A percentile compares a stretch with the other conserved stretches of the same genome.
Conservation (phyloP, 2,329 filamentous ascomycete species). For the Stagonosporopsis rhizophila region DNA sequence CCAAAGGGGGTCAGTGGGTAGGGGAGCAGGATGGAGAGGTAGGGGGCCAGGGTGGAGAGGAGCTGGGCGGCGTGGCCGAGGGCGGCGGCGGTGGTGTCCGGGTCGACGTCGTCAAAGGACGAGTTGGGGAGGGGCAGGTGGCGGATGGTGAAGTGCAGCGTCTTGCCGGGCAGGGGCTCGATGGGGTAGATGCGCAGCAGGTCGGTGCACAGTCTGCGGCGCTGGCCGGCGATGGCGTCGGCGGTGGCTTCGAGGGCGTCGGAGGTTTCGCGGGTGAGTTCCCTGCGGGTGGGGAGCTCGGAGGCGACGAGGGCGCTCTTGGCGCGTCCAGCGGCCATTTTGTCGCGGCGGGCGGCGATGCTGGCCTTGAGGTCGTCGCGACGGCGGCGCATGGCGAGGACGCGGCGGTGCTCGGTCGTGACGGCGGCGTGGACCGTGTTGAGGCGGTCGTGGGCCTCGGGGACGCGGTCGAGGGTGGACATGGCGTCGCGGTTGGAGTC, state of each 20-base stretch:
- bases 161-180: constrained; percentile 65
- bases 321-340: constrained; percentile 70
- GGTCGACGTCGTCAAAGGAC: constrained; percentile 72
- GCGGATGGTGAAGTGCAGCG: constrained; percentile 85
- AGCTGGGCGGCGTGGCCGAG: constrained; percentile 82
- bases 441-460: constrained; percentile 54
- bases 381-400: constrained; percentile 67
- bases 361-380: constrained; percentile 73
- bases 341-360: constrained; percentile 68
- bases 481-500: constrained; percentile 50
- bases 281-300: constrained; percentile 64
- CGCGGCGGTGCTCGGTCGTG: constrained; percentile 68
- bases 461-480: constrained; percentile 44
- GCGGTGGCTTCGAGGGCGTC: constrained; percentile 63
- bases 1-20: constrained; percentile 78
- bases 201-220: constrained; percentile 86
- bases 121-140: constrained; percentile 81
- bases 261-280: constrained; percentile 58
- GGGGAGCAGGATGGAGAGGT: constrained; percentile 78
- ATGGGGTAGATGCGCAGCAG: constrained; percentile 82
- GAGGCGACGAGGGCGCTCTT: constrained; percentile 65
- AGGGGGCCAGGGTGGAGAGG: constrained; percentile 78
- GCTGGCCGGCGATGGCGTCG: constrained; percentile 80
- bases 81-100: constrained; percentile 79
- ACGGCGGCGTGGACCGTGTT: constrained; percentile 61